These are phyloP conservation scores for Epichloe gansuensis DNA, from an alignment of 2,329 filamentous ascomycete genomes.

Conservation along the genomic window DNA sequence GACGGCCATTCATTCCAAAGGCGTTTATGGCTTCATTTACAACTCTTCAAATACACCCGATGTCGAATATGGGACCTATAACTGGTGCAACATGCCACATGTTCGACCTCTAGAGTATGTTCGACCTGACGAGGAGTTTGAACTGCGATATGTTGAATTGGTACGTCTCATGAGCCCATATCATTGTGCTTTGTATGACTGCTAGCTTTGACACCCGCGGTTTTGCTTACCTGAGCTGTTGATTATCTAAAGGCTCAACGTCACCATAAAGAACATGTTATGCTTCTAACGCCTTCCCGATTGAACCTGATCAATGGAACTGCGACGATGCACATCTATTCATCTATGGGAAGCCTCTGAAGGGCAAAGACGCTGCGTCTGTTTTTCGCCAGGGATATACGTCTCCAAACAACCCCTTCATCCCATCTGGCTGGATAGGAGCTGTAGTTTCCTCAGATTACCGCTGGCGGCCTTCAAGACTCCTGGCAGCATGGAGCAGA, in stretches of 20 bases:
- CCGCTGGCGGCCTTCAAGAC: conserved; percentile 57
- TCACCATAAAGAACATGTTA: conserved; percentile 82
- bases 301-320: conserved; percentile 60
- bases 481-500: conserved; percentile 67
- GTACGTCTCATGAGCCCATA: conserved; percentile 27
- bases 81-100: conserved; percentile 85
- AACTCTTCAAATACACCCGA: conserved; percentile 50
- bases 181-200: too few relatives aligned
- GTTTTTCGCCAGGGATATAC: conserved; percentile 56
- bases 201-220: too few relatives aligned
- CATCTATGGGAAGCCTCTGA: conserved; percentile 51
- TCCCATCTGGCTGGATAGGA: conserved; percentile 53
- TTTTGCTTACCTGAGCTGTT: too few relatives aligned
- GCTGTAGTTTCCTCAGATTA: conserved; percentile 74
- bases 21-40: conserved; percentile 64
- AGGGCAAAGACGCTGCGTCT: conserved; percentile 34
- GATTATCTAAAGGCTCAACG: conserved; percentile 49
- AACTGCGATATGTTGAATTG: conserved; percentile 64
- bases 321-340: conserved; percentile 60
- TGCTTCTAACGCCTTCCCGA: conserved; percentile 62
- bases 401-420: conserved; percentile 53
- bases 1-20: conserved; percentile 43
- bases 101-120: conserved; percentile 56
- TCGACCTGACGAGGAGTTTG: conserved; percentile 39
- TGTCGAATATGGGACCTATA: conserved; percentile 51